phyloP scores from a whole-genome alignment of 1,139 yeast species.

The Sugiyamaella castrensis region DNA sequence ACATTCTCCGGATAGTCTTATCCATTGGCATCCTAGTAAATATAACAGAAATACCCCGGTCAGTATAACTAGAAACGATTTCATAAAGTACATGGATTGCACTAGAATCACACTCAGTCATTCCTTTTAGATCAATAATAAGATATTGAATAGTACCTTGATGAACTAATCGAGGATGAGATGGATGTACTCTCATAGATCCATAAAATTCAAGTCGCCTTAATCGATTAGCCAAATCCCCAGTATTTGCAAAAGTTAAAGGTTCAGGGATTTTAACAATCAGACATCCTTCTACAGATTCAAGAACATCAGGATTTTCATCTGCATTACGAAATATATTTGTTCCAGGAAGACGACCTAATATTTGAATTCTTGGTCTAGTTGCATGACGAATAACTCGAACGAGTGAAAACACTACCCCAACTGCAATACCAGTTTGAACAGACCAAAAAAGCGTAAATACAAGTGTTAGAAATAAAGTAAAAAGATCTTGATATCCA shows the following conservation, averaged over 20 bases:
- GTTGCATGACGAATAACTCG: constrained; percentile 84
- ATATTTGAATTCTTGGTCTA: constrained; percentile 81
- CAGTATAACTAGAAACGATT: constrained; percentile 52
- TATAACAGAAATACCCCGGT: constrained; percentile 57
- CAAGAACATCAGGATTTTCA: constrained; percentile 40
- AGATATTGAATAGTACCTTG: constrained; percentile 59
- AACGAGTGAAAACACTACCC: constrained; percentile 74
- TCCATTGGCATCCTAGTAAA: constrained; percentile 61
- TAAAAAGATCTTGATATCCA: constrained; percentile 75
- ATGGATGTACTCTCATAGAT: constrained; percentile 81
- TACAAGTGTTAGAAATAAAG: constrained; percentile 67
- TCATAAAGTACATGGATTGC: constrained; percentile 75
- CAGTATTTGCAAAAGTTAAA: constrained; percentile 84
- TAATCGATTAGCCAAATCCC: constrained; percentile 72
- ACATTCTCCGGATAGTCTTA: constrained; percentile 38
- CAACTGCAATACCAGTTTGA: constrained; percentile 86
- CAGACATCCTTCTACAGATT: constrained; percentile 80
- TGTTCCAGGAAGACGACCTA: constrained; percentile 79
- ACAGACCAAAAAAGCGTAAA: constrained; percentile 80
- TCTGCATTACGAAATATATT: constrained; percentile 78
- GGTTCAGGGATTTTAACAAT: constrained; percentile 92
- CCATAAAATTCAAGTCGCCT: constrained; percentile 82
- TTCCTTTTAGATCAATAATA: constrained; percentile 81
- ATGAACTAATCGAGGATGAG: constrained; percentile 56
- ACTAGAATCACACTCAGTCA: constrained; percentile 83